Evolutionary conservation across 2,329 filamentous ascomycete genomes (phyloP), one percentile per base, ranked within the genome.

Genomic region (Scedosporium dehoogii): DNA sequence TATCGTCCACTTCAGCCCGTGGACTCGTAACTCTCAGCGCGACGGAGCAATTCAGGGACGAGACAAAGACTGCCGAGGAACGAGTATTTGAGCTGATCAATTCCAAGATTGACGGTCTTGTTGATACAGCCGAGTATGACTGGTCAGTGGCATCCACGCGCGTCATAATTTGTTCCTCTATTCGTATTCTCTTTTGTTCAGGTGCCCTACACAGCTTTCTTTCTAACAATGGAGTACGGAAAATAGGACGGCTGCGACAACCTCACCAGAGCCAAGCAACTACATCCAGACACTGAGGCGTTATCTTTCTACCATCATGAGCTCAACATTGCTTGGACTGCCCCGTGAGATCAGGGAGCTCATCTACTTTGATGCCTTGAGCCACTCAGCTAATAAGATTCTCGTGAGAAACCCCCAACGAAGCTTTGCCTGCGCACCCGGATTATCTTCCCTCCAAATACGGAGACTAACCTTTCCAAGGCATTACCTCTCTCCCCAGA

Each of bases 31-130:
- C 86, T 3, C 80, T 97, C 4, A 83, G 83, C 29, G 94, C 96
- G 0, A 97, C 94, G 0, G 88, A 91, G 67, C 85, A 91, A 64
- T 99, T 99, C 73, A 83, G 86, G 48, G 87, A 83, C 69, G 92
- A 96, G 71, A 97, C 97, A 76, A 97, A 97, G 77, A 92, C 89
- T 1, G 94, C 94, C 0, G 93, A 97, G 72, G 96, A 97, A 76
- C 89, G 96, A 41, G 97, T 99, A 63, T 99, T 99, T 71, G 96
- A 99, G 75, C 83, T 99, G 0, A 94, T 99, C 66, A 97, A 99
- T 76, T 96, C 90, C 63, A 99, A 99, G 78, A 97, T 99, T 69
- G 93, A 97, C 71, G 94, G 99, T 72, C 83, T 99, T 10, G 90
- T 99, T 62, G 93, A 97, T 69, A 97, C 92, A 0, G 93, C 94